A percentile compares a stretch with the other conserved stretches of the same genome.
Evolutionary conservation across 352 stramenopile genomes (phyloP).

Genomic region (Phytopythium oedochilum): DNA sequence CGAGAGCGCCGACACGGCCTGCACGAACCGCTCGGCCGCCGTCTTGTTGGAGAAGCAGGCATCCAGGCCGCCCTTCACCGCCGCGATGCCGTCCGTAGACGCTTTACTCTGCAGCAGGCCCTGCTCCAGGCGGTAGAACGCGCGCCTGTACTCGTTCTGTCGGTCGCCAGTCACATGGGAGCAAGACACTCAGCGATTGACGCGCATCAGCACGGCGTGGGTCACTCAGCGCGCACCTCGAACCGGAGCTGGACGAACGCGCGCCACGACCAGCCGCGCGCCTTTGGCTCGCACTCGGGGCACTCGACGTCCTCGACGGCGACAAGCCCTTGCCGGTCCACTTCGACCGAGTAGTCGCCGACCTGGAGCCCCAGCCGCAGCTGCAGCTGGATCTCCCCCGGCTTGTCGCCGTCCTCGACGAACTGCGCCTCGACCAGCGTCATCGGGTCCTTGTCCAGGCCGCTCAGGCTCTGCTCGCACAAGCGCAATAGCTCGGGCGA

Average conservation of each 20-base stretch:
- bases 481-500: constrained; percentile 71
- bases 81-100: constrained; percentile 45
- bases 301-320: constrained; percentile 23
- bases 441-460: constrained; percentile 32
- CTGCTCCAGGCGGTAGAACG: constrained; percentile 69
- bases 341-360: constrained; percentile 34
- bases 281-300: constrained; percentile 37
- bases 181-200: neutral
- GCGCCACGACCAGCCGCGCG: constrained; percentile 41
- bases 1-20: constrained; percentile 52
- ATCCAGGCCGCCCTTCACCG: constrained; percentile 72
- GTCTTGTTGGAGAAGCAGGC: constrained; percentile 70
- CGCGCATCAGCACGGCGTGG: neutral
- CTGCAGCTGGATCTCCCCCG: constrained; percentile 38
- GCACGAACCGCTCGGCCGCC: constrained; percentile 48
- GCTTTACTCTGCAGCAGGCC: constrained; percentile 70
- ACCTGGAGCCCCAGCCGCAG: constrained; percentile 43
- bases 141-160: constrained; percentile 72
- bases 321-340: neutral
- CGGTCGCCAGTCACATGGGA: neutral
- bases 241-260: constrained; percentile 69
- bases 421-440: constrained; percentile 74
- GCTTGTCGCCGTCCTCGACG: constrained; percentile 41
- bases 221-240: too few relatives aligned
- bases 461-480: constrained; percentile 64